Conservation (phyloP, 1,139 yeast genomes). For the Suhomyces anneliseae region DNA sequence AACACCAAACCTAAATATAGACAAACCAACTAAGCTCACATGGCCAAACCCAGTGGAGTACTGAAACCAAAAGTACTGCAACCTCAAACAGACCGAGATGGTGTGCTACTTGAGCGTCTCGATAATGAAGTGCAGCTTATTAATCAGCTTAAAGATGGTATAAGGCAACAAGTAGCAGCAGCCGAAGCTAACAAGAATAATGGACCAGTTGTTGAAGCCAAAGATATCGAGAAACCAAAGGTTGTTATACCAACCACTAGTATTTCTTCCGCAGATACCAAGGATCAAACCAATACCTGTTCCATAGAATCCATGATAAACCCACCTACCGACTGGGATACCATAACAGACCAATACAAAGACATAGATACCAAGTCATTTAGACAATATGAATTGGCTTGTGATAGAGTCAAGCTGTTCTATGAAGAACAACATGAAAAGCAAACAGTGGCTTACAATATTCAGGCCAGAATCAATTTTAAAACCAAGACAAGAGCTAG, state of each 20-base stretch:
- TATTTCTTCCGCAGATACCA: background rate
- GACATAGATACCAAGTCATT: conserved; percentile 46
- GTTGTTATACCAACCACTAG: background rate
- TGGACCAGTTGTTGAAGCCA: too few species aligned
- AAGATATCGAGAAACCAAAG: background rate
- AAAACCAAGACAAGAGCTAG: conserved; percentile 64
- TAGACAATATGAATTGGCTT: conserved; percentile 68
- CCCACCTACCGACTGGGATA: conserved; percentile 15
- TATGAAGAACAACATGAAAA: conserved; percentile 68
- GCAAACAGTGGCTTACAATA: conserved; percentile 72
- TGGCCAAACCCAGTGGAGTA: background rate
- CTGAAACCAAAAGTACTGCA: conserved; percentile 1
- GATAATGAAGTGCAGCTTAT: conserved; percentile 38
- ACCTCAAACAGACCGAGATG: conserved; percentile 8
- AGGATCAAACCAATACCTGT: background rate
- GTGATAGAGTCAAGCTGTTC: conserved; percentile 65
- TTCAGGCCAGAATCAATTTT: conserved; percentile 70
- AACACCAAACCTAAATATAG: too few species aligned
- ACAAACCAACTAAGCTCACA: background rate
- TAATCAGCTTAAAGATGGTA: conserved; percentile 27
- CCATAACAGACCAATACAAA: conserved; percentile 34
- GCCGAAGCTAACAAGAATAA: background rate
- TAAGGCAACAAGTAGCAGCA: conserved; percentile 8
- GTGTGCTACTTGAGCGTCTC: conserved; percentile 31
- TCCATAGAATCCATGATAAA: background rate